phyloP scores from a whole-genome alignment of 305 asterid genomes.

The Fraxinus velutina region DNA sequence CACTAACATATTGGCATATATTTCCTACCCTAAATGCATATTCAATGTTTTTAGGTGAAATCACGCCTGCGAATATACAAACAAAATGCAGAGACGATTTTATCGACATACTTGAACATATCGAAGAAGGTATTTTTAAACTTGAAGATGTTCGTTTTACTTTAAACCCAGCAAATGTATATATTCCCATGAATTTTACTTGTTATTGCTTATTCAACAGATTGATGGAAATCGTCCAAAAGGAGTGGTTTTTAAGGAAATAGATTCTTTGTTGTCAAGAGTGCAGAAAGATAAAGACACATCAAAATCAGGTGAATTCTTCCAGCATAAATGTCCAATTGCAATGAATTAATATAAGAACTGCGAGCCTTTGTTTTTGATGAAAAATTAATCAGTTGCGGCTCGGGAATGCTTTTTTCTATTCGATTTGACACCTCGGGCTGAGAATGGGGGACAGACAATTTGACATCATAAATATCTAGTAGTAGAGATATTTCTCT shows the following conservation, averaged over 20 bases:
- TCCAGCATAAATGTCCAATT: neutral
- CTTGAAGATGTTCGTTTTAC: conserved; percentile 8
- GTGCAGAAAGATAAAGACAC: conserved; percentile 50
- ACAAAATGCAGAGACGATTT: conserved; percentile 62
- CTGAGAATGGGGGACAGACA: neutral
- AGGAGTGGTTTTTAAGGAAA: conserved; percentile 62
- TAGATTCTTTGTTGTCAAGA: conserved; percentile 49
- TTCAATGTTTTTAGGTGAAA: conserved; percentile 54
- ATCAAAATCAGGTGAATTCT: conserved; percentile 38
- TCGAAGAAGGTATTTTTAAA: conserved; percentile 52
- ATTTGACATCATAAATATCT: neutral
- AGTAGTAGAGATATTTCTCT: neutral
- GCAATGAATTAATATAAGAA: neutral
- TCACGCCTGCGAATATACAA: conserved; percentile 74
- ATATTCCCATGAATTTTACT: conserved; percentile 17
- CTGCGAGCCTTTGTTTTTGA: neutral
- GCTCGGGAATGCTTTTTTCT: neutral
- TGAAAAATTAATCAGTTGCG: neutral
- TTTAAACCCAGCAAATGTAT: conserved; percentile 12
- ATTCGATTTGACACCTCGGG: neutral
- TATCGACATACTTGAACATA: conserved; percentile 54
- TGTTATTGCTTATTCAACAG: conserved; percentile 37
- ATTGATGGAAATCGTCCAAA: conserved; percentile 75
- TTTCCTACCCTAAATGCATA: neutral
- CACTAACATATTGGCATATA: conserved; percentile 8